Conservation (phyloP, 495 filamentous ascomycete species). For the Talaromyces thailandensis region DNA sequence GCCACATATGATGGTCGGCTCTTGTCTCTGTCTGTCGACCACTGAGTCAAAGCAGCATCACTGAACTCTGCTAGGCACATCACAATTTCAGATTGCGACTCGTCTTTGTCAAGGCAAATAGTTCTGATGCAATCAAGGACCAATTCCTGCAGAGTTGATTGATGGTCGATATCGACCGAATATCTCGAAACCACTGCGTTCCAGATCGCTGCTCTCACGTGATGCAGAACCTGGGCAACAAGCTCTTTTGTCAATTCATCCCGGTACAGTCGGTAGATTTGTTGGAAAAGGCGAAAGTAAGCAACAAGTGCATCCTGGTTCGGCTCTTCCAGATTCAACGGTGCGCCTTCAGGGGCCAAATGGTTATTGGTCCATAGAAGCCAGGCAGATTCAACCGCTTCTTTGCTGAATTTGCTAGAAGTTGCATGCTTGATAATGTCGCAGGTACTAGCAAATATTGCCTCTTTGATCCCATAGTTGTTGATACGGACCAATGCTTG, state of each 20-base stretch:
- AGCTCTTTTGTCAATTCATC: conserved; percentile 49
- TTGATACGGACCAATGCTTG: conserved; percentile 48
- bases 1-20: conserved; percentile 71
- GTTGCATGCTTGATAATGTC: conserved; percentile 53
- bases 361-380: conserved; percentile 59
- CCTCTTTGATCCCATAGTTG: conserved; percentile 60
- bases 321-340: conserved; percentile 32
- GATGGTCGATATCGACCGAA: conserved; percentile 72
- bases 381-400: conserved; percentile 58
- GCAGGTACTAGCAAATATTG: conserved; percentile 58
- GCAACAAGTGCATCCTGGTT: conserved; percentile 74
- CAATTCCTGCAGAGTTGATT: conserved; percentile 68
- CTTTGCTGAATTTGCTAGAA: conserved; percentile 40
- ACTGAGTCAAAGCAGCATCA: conserved; percentile 49
- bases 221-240: conserved; percentile 42
- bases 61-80: conserved; percentile 59
- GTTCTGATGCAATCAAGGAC: conserved; percentile 64
- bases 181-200: conserved; percentile 70
- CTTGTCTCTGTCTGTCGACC: conserved; percentile 23
- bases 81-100: conserved; percentile 60
- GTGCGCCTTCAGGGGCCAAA: conserved; percentile 41
- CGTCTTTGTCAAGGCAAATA: conserved; percentile 58
- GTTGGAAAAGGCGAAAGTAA: conserved; percentile 66
- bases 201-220: conserved; percentile 51
- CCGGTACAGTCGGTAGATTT: conserved; percentile 74